Base-by-base conservation (phyloP, 108 stramenopile species). In the Fistulifera pelliculosa region DNA sequence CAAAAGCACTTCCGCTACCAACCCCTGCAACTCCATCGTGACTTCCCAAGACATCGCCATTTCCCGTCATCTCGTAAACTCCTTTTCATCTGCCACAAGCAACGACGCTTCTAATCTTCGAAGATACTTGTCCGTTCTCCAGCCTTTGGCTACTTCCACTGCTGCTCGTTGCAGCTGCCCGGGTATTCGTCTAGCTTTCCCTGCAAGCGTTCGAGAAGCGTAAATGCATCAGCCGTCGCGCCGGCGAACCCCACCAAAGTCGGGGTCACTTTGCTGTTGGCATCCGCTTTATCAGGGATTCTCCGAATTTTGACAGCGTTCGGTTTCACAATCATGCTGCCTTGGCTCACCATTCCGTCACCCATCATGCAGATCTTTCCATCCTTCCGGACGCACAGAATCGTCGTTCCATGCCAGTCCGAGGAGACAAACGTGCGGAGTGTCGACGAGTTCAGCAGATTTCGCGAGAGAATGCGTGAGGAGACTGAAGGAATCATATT, bases 331-430 rank as follows among this genome's bases (percentile, higher is more conserved):
- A 94, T 85, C 75, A 76, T 76, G 56, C 60, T 72, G 16, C 98
- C 96, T 82, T 90, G 88, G 53, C 83, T 85, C 45, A 99, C 95
- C 85, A 96, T 96, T 22, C 98, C 98, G 64, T 99, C 98, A n/a
- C 96, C 98, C 77, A 97, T 95, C 93, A 99, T 94, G 52, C 94
- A 96, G 48, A 99, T 92, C 42, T 93, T 85, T 27, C 95, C 98
- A 50, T 93, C 82, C 53, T 94, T 93, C 12, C 95, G 91, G 22
- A 98, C 96, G 61, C 94, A 96, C 7, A 98, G 66, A 56, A 98
- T 98, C 28, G 96, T 96, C 0, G 72, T 85, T 3, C 69, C 73
- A 44, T 68, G 66, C 1, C 13, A 44, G 8, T 27, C 21, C 31
- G 74, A 58, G 16, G 64, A 53, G 48, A 58, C 67, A 57, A 64